Evolutionary conservation across 345 rosid species (phyloP).

Genomic region (Citrus hindsii): DNA sequence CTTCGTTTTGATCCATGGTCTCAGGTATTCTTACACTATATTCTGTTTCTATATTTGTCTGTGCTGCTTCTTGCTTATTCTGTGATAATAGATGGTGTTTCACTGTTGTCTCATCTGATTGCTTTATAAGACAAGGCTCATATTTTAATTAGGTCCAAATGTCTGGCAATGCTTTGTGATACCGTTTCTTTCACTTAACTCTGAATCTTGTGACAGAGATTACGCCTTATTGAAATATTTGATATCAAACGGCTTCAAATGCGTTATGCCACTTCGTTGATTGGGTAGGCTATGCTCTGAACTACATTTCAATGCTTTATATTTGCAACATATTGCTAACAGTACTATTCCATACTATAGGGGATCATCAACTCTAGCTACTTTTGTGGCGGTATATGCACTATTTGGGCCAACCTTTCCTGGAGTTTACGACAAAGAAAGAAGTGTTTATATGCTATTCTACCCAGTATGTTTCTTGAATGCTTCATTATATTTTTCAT

Average conservation of each 20-base stretch:
- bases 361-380: slow-evolving; percentile 82
- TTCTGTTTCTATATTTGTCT: not conserved
- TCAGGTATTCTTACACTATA: slow-evolving; percentile 50
- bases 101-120: not conserved
- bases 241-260: slow-evolving; percentile 91
- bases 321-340: not conserved
- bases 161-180: not conserved
- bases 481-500: not conserved
- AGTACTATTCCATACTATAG: slow-evolving; percentile 29
- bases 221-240: slow-evolving; percentile 84
- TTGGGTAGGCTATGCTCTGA: slow-evolving; percentile 58
- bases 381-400: slow-evolving; percentile 91
- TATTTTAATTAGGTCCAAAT: not conserved
- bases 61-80: not conserved
- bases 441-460: slow-evolving; percentile 81
- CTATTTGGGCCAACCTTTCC: slow-evolving; percentile 97
- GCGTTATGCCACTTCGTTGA: slow-evolving; percentile 77
- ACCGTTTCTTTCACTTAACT: slow-evolving; percentile 8
- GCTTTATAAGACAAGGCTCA: not conserved
- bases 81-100: not conserved
- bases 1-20: slow-evolving; percentile 98
- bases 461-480: slow-evolving; percentile 63
- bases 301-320: not conserved
- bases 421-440: slow-evolving; percentile 82
- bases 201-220: slow-evolving; percentile 51